These are phyloP conservation scores for Papilionanthe hybrid DNA, from an alignment of 116 monocot species.

Conservation along the genomic window DNA sequence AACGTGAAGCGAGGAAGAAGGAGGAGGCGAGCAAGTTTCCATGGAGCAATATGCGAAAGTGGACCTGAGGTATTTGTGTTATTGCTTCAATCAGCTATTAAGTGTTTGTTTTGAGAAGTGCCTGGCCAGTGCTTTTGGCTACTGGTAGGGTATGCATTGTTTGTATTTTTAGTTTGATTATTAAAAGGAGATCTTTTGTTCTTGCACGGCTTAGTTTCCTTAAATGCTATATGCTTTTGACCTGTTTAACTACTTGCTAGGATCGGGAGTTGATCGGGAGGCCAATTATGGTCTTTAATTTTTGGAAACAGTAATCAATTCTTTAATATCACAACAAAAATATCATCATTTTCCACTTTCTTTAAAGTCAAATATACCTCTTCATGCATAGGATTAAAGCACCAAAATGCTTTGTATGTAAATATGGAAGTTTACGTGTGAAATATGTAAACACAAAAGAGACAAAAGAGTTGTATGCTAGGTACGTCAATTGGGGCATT, in stretches of 20 bases:
- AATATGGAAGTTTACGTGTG: too few relatives aligned
- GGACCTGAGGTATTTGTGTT: conserved; percentile 7
- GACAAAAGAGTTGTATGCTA: too few relatives aligned
- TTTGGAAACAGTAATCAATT: too few relatives aligned
- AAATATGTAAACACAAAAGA: too few relatives aligned
- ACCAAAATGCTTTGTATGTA: too few relatives aligned
- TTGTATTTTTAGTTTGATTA: neutral
- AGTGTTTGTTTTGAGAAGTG: neutral
- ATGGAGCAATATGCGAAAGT: conserved; percentile 41
- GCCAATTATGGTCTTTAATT: too few relatives aligned
- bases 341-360: too few relatives aligned
- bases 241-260: neutral
- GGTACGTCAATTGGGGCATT: too few relatives aligned
- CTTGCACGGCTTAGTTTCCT: neutral
- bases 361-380: too few relatives aligned
- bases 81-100: neutral
- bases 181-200: neutral
- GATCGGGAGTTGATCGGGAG: too few relatives aligned
- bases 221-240: neutral
- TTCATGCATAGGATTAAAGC: too few relatives aligned
- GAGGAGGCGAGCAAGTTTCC: conserved; percentile 48
- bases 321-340: too few relatives aligned
- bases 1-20: conserved; percentile 1
- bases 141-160: neutral
- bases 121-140: neutral